Percentiles rank a stretch among this genome's conserved stretches.
phyloP scores from a whole-genome alignment of 163 green algal species.

The Prototheca cutis region DNA sequence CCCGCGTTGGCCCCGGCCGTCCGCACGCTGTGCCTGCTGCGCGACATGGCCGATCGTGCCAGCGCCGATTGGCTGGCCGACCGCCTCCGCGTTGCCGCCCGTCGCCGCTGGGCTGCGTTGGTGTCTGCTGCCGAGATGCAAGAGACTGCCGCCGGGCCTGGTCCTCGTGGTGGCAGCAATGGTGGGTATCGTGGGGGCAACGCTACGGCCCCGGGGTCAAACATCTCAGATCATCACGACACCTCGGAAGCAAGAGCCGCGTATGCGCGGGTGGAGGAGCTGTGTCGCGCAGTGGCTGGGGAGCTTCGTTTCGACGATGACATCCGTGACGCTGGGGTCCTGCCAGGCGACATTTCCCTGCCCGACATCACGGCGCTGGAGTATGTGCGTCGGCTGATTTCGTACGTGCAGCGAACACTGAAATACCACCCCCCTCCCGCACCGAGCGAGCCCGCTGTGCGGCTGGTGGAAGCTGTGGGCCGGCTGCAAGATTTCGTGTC shows the following conservation, averaged over 20 bases:
- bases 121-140: slow-evolving; percentile 34
- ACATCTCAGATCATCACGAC: too few relatives aligned
- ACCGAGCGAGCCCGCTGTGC: slow-evolving; percentile 48
- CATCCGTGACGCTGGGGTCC: slow-evolving; percentile 40
- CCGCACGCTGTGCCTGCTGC: slow-evolving; percentile 36
- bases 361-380: slow-evolving; percentile 53
- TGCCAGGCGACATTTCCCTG: slow-evolving; percentile 49
- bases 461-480: slow-evolving; percentile 59
- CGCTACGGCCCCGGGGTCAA: neutral
- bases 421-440: slow-evolving; percentile 39
- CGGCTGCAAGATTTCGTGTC: slow-evolving; percentile 31
- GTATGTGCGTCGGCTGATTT: slow-evolving; percentile 51
- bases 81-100: slow-evolving; percentile 50
- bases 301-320: slow-evolving; percentile 43
- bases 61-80: slow-evolving; percentile 44
- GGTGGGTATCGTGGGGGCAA: too few relatives aligned
- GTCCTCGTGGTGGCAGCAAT: too few relatives aligned
- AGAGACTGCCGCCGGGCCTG: slow-evolving; percentile 1
- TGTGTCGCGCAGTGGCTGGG: slow-evolving; percentile 37
- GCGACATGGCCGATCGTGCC: slow-evolving; percentile 26
- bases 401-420: slow-evolving; percentile 46
- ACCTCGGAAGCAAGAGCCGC: slow-evolving; percentile 3
- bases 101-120: slow-evolving; percentile 47
- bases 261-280: slow-evolving; percentile 33
- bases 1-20: slow-evolving; percentile 43